Percentiles rank a stretch among this genome's conserved stretches.
Conservation (phyloP, 179 eudicot genomes). For the Silene noctiflora region DNA sequence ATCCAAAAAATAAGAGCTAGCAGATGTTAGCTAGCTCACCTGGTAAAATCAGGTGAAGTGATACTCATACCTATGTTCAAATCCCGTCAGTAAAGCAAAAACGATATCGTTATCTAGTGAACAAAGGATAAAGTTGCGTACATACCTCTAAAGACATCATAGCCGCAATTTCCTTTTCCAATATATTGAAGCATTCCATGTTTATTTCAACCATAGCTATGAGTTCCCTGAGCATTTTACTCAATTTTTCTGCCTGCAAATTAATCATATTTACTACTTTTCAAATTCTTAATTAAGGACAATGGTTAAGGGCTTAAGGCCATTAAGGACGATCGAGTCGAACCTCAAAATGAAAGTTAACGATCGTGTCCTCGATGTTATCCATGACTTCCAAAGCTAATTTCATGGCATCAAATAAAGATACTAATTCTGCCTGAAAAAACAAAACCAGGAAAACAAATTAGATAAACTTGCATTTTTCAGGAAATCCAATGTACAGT, state of each 20-base stretch:
- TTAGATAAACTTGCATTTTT: neutral
- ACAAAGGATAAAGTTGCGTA: neutral
- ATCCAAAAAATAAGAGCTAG: no score
- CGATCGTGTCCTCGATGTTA: slow-evolving; percentile 35
- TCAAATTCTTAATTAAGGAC: neutral
- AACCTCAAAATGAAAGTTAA: slow-evolving; percentile 49
- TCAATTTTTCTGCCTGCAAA: slow-evolving; percentile 44
- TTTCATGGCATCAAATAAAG: slow-evolving; percentile 47
- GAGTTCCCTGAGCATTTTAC: slow-evolving; percentile 52
- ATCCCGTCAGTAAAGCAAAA: no score
- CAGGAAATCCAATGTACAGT: no score
- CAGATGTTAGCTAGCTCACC: no score
- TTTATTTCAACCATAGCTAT: slow-evolving; percentile 36
- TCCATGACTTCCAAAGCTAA: slow-evolving; percentile 51
- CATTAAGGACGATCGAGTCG: neutral
- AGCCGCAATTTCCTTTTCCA: slow-evolving; percentile 32
- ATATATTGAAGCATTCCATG: slow-evolving; percentile 37
- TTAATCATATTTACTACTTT: neutral
- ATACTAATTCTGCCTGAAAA: slow-evolving; percentile 40
- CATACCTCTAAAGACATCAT: slow-evolving; percentile 52
- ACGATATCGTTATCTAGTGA: neutral
- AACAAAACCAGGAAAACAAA: no score
- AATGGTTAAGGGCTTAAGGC: neutral
- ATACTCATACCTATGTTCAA: no score
- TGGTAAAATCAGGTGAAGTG: no score